These are phyloP conservation scores for Crepidotus variabilis DNA, from an alignment of 768 basidiomycete genomes.

Conservation along the genomic window DNA sequence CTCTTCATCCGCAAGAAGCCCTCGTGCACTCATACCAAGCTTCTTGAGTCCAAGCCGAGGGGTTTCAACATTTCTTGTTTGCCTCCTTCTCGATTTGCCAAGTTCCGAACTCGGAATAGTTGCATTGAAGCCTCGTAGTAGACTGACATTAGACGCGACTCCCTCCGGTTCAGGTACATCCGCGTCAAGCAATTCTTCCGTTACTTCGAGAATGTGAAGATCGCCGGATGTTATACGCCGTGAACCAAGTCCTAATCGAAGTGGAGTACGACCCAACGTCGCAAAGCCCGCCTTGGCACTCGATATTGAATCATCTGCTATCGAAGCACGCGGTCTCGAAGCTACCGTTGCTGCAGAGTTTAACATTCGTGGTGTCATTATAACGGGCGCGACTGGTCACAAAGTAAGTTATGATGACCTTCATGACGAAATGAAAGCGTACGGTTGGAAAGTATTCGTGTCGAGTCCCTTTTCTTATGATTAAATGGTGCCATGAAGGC, in stretches of 20 bases:
- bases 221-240: conserved; percentile 79
- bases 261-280: conserved; percentile 74
- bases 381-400: conserved; percentile 71
- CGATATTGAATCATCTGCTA: conserved; percentile 28
- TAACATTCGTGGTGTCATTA: conserved; percentile 87
- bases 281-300: conserved; percentile 62
- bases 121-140: conserved; percentile 90
- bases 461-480: conserved; percentile 64
- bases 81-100: conserved; percentile 69
- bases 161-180: conserved; percentile 75
- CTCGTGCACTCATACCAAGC: conserved; percentile 74
- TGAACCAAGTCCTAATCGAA: conserved; percentile 59
- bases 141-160: conserved; percentile 68
- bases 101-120: conserved; percentile 89
- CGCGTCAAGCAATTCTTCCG: conserved; percentile 66
- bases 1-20: conserved; percentile 59
- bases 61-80: conserved; percentile 76
- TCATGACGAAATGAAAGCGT: conserved; percentile 21
- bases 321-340: conserved; percentile 38
- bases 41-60: conserved; percentile 76
- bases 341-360: conserved; percentile 65
- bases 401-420: conserved; percentile 6
- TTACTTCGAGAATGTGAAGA: conserved; percentile 79
- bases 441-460: conserved; percentile 75
- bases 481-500: conserved; percentile 71